These are phyloP conservation scores for Neonothopanus nambi DNA, from an alignment of 1,284 basidiomycete genomes.

Conservation along the genomic window DNA sequence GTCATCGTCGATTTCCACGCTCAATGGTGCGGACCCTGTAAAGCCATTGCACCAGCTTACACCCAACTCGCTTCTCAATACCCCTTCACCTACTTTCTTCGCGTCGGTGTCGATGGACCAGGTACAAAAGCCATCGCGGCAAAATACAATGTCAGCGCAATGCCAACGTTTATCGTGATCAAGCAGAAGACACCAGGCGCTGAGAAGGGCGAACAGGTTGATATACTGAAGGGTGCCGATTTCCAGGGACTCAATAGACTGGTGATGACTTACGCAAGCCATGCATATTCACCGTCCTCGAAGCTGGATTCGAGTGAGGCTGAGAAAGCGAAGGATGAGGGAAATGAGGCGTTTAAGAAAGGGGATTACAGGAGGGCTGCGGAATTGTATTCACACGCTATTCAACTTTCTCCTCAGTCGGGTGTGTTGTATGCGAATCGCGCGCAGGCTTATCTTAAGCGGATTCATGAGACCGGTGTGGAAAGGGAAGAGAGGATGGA, in stretches of 20 bases:
- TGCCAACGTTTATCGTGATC: conserved; percentile 26
- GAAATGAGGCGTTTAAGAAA: conserved; percentile 23
- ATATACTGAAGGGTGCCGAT: conserved; percentile 25
- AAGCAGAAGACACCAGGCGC: conserved; percentile 20
- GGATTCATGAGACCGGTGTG: background rate
- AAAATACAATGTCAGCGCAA: conserved; percentile 26
- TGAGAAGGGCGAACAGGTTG: conserved; percentile 10
- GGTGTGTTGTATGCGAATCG: conserved; percentile 13
- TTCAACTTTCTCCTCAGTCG: conserved; percentile 15
- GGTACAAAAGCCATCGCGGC: conserved; percentile 21
- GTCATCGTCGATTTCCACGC: conserved; percentile 27
- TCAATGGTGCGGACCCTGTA: conserved; percentile 26
- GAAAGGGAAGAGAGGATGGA: background rate
- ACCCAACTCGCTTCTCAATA: conserved; percentile 20
- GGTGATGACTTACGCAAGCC: conserved; percentile 19
- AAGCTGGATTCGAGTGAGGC: conserved; percentile 20
- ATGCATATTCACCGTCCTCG: conserved; percentile 21
- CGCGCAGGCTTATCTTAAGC: conserved; percentile 9
- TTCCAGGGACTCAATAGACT: conserved; percentile 20
- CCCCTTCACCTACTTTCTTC: conserved; percentile 24
- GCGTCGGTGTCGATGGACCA: conserved; percentile 24
- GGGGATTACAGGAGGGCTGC: conserved; percentile 20
- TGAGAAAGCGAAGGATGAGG: conserved; percentile 22
- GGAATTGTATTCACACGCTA: conserved; percentile 23
- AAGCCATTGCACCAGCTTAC: conserved; percentile 25